Conservation (phyloP, 495 filamentous ascomycete genomes). For the Penicillium maclennaniae region DNA sequence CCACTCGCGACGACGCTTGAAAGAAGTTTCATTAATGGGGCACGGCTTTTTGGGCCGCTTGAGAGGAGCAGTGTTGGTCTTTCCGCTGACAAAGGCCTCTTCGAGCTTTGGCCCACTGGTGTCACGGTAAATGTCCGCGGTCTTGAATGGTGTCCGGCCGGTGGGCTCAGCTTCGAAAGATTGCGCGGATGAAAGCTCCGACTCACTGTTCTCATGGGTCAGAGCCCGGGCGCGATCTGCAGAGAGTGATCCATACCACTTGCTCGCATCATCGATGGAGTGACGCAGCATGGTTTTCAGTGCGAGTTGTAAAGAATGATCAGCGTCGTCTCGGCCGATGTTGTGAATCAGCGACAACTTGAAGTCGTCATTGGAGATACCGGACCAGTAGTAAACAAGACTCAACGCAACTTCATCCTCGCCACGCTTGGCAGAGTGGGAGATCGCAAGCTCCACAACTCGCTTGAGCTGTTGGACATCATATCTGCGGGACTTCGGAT, state of each 20-base stretch:
- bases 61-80: conserved; percentile 29
- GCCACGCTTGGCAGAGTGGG: neutral
- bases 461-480: conserved; percentile 13
- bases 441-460: conserved; percentile 12
- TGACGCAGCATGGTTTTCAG: conserved; percentile 14
- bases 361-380: conserved; percentile 16
- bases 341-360: conserved; percentile 21
- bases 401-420: conserved; percentile 9
- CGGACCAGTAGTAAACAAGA: conserved; percentile 23
- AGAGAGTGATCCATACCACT: conserved; percentile 14
- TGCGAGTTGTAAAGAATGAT: conserved; percentile 9
- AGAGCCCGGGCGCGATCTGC: neutral
- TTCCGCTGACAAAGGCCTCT: conserved; percentile 23
- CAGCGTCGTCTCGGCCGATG: neutral
- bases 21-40: conserved; percentile 15
- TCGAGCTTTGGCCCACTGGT: conserved; percentile 19
- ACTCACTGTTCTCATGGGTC: conserved; percentile 26
- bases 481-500: conserved; percentile 11
- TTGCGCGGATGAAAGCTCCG: conserved; percentile 42
- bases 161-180: conserved; percentile 30
- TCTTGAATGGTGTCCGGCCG: conserved; percentile 13
- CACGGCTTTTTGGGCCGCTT: conserved; percentile 23
- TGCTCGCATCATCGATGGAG: conserved; percentile 9
- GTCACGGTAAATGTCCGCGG: conserved; percentile 25
- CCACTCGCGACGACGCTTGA: conserved; percentile 27